Evolutionary conservation across 495 filamentous ascomycete species (phyloP).

Genomic region (Daldinia vernicosa): DNA sequence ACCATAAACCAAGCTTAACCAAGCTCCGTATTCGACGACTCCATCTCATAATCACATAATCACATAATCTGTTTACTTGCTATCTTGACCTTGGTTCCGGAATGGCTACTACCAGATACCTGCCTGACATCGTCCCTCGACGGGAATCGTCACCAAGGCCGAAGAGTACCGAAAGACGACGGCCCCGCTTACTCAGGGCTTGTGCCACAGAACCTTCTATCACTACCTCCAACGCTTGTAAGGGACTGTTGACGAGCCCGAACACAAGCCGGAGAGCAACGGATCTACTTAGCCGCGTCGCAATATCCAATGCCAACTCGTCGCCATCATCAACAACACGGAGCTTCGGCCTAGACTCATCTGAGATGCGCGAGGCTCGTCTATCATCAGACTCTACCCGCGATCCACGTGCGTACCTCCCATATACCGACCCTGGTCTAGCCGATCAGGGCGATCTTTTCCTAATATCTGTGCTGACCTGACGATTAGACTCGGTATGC

Average conservation of each 20-base stretch:
- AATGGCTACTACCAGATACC: slow-evolving; percentile 42
- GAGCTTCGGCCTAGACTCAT: slow-evolving; percentile 49
- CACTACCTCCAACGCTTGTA: slow-evolving; percentile 62
- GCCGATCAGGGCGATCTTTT: slow-evolving; percentile 5
- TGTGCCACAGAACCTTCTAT: slow-evolving; percentile 63
- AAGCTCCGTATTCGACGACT: slow-evolving; percentile 16
- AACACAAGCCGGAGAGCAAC: slow-evolving; percentile 58
- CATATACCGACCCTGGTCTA: background rate
- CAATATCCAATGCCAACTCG: slow-evolving; percentile 54
- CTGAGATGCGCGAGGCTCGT: slow-evolving; percentile 42
- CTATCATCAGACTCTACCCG: slow-evolving; percentile 45
- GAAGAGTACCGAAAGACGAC: slow-evolving; percentile 43
- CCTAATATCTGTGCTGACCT: slow-evolving; percentile 22
- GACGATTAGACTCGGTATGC: slow-evolving; percentile 48
- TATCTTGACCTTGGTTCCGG: slow-evolving; percentile 5
- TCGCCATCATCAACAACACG: slow-evolving; percentile 50
- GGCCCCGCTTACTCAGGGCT: slow-evolving; percentile 61
- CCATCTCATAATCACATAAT: slow-evolving; percentile 7
- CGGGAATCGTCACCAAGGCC: slow-evolving; percentile 38
- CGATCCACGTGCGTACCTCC: slow-evolving; percentile 34
- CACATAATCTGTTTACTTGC: slow-evolving; percentile 11
- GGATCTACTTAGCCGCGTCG: slow-evolving; percentile 62
- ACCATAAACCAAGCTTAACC: slow-evolving; percentile 6
- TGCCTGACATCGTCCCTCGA: slow-evolving; percentile 34
- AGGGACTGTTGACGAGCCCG: slow-evolving; percentile 56